Evolutionary conservation across 306 rosid species (phyloP), one percentile per base, ranked within the genome.

Genomic region (Sicyos edulis): DNA sequence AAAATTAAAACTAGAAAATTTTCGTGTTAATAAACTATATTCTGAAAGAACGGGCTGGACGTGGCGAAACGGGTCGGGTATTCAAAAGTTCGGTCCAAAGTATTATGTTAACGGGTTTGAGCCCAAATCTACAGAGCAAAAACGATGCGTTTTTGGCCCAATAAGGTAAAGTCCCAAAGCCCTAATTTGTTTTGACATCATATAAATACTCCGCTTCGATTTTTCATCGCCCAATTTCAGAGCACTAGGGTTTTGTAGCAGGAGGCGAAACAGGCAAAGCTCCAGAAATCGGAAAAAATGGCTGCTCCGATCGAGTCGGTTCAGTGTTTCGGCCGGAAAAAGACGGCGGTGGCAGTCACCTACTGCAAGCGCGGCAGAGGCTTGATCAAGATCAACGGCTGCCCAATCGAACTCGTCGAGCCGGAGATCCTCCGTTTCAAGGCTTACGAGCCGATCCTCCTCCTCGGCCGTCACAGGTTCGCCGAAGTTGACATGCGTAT

Each of bases 271-370:
- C 70, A 64, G 70, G 70, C 20, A 50, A 49, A 9, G 62, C 9
- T 34, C 14, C 50, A 14, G 53, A 32, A 32, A 3, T 32, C 37
- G 37, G 37, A 32, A 32, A 32, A 32, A 32, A 76, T 75, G 83
- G 65, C 86, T 40, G 55, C 77, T 29, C 20, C 70, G 0, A 54
- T 79, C 1, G 85, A 87, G 66, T 87, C 90, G n/a, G 97, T 91
- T 0, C 96, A 91, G 45, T 88, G 96, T 63, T 91, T 91, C 54
- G 97, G 97, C 10, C 86, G 96, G 10, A 91, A 91, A 82, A 91
- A 91, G 82, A 91, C 92, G 4, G 97, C 97, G 0, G 97, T 91
- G 12, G 97, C 97, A 0, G 96, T 91, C 7, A 91, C 96, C 7
- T 70, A 91, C 86, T 91, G 97, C 83, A 91, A 91, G 81, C 89